Evolutionary conservation across 1,284 basidiomycete genomes (phyloP), one percentile per base, ranked within the genome.

Genomic region (Neolentinus lepideus): DNA sequence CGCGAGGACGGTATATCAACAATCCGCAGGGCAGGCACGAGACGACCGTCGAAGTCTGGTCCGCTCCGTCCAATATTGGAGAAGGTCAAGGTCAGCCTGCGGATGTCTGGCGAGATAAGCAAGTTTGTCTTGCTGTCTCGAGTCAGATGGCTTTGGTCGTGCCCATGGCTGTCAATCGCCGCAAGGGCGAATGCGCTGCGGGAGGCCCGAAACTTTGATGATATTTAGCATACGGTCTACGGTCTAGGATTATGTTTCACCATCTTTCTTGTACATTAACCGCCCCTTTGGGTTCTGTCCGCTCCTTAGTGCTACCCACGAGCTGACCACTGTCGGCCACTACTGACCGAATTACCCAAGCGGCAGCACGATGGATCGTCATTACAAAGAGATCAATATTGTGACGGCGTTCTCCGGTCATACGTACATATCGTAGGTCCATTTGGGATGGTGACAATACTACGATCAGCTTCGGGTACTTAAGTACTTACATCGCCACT

Each of bases 121-220:
- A 85, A 62, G 69, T 80, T 16, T 86, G 84, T 61, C 68, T 86
- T 31, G 82, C 78, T 12, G 71, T 78, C n/a, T 75, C 80, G 9
- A 81, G 77, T 3, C 83, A 86, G 65, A 79, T 84, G 78, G 75
- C 78, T 1, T 63, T 84, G 59, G 69, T 71, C 4, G 60, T 84
- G 22, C 47, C 47, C 8, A 50, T 50, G 47, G 47, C 22, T 12
- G 21, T 50, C 14, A 50, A 50, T 50, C 47, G 12, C 11, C 22
- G 47, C 14, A 50, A 50, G 14, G 47, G 21, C 8, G 47, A 43
- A 43, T 16, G 38, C n/a, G 38, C 38, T 21, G 33, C 33, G 33
- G n/a, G 12, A 9, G 47, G 27, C 24, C 12, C 47, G 47, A 50
- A 50, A 21, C 22, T 50, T 6, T 50, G 47, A 50, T 47, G 45